Evolutionary conservation across 2,329 filamentous ascomycete species (phyloP), one percentile per base, ranked within the genome.

Genomic region (Pseudonectria buxi): DNA sequence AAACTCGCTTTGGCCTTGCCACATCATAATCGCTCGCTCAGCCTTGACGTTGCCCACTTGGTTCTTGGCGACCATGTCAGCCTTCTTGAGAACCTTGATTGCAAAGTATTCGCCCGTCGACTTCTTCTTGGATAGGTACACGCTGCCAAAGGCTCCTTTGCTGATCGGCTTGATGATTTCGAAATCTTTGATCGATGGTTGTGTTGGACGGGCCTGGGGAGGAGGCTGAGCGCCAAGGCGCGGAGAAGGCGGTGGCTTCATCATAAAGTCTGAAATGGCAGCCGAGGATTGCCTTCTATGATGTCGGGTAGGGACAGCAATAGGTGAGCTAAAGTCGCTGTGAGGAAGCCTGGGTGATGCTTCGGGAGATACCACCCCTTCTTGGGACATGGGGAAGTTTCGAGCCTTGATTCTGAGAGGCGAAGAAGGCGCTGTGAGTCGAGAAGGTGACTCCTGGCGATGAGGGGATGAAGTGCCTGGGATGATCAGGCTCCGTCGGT

Each of bases 61-160:
- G 59, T 98, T 98, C 64, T 98, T 98, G 43, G 92, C 92, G 44
- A 98, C 87, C 92, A 98, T 98, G 68, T 98, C 92, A n/a, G 92
- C 89, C 64, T 98, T 98, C 58, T 96, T 96, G 40, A 98, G 63
- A 1, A 96, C 92, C 57, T 98, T 98, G 67, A 98, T 96, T 9
- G 92, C 92, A 59, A 90, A 98, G 61, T 98, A 98, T 54, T 98
- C 92, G 30, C 89, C 90, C 1, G 94, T 98, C 0, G 87, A 92
- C 62, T 95, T 96, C 72, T 98, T 98, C 67, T 96, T 98, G 1
- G 92, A 90, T 24, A 98, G 67, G 56, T 98, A 98, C 7, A 98
- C 92, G 57, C 92, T 96, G 5, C 92, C 92, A 59, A 98, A 98
- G 4, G 92, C 92, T 32, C 92, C 92, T 63, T 95, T 96, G 64